Evolutionary conservation across 495 filamentous ascomycete genomes (phyloP).

Genomic region (Articulospora tetracladia): DNA sequence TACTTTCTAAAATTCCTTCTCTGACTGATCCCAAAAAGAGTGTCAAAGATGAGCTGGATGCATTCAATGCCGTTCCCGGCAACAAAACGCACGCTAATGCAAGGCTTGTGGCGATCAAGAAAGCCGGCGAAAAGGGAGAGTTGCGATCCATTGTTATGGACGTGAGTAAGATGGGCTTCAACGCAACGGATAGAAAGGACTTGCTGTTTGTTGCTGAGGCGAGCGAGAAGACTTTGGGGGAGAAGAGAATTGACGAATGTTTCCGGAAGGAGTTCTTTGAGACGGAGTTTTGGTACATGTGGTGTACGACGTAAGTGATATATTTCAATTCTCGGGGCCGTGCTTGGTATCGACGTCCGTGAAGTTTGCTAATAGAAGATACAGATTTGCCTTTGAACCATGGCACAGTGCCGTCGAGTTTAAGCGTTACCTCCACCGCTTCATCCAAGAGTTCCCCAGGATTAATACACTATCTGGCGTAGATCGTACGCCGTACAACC

Average conservation of each 20-base stretch:
- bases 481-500: slow-evolving; percentile 33
- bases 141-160: slow-evolving; percentile 15
- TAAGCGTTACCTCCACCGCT: slow-evolving; percentile 25
- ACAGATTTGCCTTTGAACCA: slow-evolving; percentile 35
- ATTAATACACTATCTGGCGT: slow-evolving; percentile 27
- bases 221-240: slow-evolving; percentile 30
- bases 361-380: not conserved
- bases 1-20: slow-evolving; percentile 35
- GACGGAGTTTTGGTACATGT: slow-evolving; percentile 37
- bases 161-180: slow-evolving; percentile 19
- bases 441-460: slow-evolving; percentile 14
- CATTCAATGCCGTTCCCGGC: slow-evolving; percentile 14
- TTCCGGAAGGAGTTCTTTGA: slow-evolving; percentile 36
- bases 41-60: slow-evolving; percentile 21
- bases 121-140: not conserved
- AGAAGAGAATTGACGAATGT: slow-evolving; percentile 33
- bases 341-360: not conserved
- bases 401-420: slow-evolving; percentile 36
- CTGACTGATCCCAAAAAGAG: slow-evolving; percentile 12
- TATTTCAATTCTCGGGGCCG: slow-evolving; percentile 12
- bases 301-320: slow-evolving; percentile 32
- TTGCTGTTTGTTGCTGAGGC: slow-evolving; percentile 30
- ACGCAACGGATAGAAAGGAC: slow-evolving; percentile 29
- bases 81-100: slow-evolving; percentile 17
- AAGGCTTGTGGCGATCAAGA: slow-evolving; percentile 1